phyloP scores from a whole-genome alignment of 805 yeast genomes.

The Teunomyces panamensis region DNA sequence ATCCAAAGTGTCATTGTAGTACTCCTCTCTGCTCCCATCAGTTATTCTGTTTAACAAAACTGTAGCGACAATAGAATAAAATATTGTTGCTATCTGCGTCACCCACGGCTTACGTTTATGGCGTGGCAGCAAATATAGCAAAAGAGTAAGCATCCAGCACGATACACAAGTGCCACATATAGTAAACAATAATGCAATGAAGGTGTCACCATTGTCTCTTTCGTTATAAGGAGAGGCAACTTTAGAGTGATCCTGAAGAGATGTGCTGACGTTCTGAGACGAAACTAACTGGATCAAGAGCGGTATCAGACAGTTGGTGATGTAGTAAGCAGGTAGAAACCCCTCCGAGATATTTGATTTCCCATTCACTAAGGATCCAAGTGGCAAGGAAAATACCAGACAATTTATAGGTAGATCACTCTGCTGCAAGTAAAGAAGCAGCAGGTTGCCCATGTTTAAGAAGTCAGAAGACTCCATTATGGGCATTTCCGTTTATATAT shows the following conservation, averaged over 20 bases:
- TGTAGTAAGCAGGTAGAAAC: slow-evolving; percentile 41
- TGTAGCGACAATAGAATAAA: slow-evolving; percentile 54
- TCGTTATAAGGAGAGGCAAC: slow-evolving; percentile 22
- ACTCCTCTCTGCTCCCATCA: slow-evolving; percentile 47
- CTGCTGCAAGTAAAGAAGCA: slow-evolving; percentile 17
- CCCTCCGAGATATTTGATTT: slow-evolving; percentile 16
- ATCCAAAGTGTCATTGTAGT: slow-evolving; percentile 52
- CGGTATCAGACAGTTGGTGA: slow-evolving; percentile 44
- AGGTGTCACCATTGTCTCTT: slow-evolving; percentile 38
- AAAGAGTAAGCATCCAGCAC: slow-evolving; percentile 67
- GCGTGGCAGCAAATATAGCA: slow-evolving; percentile 50
- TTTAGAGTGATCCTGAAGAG: not conserved
- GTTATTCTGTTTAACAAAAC: slow-evolving; percentile 48
- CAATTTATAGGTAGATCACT: slow-evolving; percentile 27
- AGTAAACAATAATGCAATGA: slow-evolving; percentile 49
- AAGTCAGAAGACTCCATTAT: slow-evolving; percentile 1
- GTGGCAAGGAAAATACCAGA: slow-evolving; percentile 36
- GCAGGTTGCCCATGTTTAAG: slow-evolving; percentile 16
- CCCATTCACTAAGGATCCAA: slow-evolving; percentile 26
- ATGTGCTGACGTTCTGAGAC: slow-evolving; percentile 1
- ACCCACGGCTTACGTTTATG: slow-evolving; percentile 55
- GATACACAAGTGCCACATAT: slow-evolving; percentile 55
- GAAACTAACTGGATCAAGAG: slow-evolving; percentile 10
- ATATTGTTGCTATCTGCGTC: slow-evolving; percentile 55
- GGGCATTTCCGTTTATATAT: slow-evolving; percentile 5